Conservation (phyloP, 805 yeast species). For the Phaffomyces thermotolerans region DNA sequence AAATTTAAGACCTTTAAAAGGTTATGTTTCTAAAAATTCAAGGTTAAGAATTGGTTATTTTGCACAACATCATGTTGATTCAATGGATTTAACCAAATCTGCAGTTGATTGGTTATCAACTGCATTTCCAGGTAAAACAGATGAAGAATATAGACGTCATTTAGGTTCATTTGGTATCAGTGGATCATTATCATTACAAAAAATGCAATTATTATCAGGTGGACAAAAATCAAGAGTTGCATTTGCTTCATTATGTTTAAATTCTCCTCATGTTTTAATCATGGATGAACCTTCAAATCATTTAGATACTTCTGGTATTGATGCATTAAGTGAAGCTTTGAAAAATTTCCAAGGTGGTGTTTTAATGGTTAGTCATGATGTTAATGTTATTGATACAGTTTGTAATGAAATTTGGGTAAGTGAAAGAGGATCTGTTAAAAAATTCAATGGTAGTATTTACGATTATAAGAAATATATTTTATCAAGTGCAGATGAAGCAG, state of each 20-base stretch:
- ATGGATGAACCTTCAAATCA: slow-evolving; percentile 98
- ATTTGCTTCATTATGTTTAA: slow-evolving; percentile 88
- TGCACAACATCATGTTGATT: slow-evolving; percentile 97
- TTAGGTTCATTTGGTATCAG: slow-evolving; percentile 96
- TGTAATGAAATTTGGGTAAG: slow-evolving; percentile 96
- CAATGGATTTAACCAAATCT: slow-evolving; percentile 79
- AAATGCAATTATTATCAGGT: slow-evolving; percentile 85
- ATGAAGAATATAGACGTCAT: slow-evolving; percentile 95
- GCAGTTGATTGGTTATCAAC: slow-evolving; percentile 95
- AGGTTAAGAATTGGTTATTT: slow-evolving; percentile 91
- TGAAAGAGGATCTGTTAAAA: slow-evolving; percentile 73
- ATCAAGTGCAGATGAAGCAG: slow-evolving; percentile 67
- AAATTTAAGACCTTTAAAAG: slow-evolving; percentile 63
- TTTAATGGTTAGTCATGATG: slow-evolving; percentile 97
- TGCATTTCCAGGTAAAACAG: slow-evolving; percentile 86
- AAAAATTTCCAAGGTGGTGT: slow-evolving; percentile 90
- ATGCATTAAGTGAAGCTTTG: slow-evolving; percentile 88
- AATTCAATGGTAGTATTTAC: slow-evolving; percentile 74
- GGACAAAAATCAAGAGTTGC: slow-evolving; percentile 99
- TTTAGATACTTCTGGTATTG: slow-evolving; percentile 96
- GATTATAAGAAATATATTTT: slow-evolving; percentile 88
- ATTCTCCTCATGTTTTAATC: slow-evolving; percentile 84
- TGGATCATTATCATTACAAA: slow-evolving; percentile 87
- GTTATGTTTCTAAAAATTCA: slow-evolving; percentile 72
- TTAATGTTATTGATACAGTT: slow-evolving; percentile 77